A percentile compares a stretch with the other conserved stretches of the same genome.
These are phyloP conservation scores for Diaporthe eres DNA, from an alignment of 2,329 filamentous ascomycete species.

Conservation along the genomic window DNA sequence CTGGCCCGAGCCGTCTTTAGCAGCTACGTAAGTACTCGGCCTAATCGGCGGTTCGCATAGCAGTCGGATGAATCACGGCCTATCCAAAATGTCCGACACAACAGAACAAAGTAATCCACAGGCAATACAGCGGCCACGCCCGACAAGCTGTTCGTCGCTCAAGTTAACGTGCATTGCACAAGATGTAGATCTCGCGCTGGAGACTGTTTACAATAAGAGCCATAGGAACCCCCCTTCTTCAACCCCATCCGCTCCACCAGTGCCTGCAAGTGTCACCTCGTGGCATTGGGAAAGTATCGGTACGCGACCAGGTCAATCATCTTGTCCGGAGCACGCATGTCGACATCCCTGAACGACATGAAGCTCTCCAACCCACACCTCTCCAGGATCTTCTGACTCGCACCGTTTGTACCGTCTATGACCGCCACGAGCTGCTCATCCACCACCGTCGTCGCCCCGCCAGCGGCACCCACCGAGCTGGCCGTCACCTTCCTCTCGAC, in stretches of 20 bases:
- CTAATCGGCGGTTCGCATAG: constrained; percentile 1
- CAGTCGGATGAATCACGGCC: constrained; percentile 34
- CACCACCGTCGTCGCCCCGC: constrained; percentile 49
- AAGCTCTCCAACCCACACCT: constrained; percentile 69
- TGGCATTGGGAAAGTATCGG: constrained; percentile 44
- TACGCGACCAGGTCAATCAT: constrained; percentile 44
- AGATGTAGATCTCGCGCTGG: not conserved
- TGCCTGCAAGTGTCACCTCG: constrained; percentile 47
- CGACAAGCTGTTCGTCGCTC: not conserved
- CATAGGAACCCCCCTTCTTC: not conserved
- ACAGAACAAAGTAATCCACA: not conserved
- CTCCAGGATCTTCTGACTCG: constrained; percentile 68
- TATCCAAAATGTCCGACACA: constrained; percentile 38
- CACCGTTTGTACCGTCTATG: constrained; percentile 63
- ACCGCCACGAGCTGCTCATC: constrained; percentile 62
- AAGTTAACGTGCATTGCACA: not conserved
- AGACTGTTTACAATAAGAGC: not conserved
- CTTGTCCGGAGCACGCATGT: constrained; percentile 40
- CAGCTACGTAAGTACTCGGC: not conserved
- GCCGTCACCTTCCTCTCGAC: constrained; percentile 59
- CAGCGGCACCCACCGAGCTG: constrained; percentile 47
- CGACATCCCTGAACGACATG: constrained; percentile 47
- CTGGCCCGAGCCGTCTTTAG: not conserved
- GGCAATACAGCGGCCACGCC: too few species aligned
- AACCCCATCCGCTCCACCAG: not conserved